A percentile compares a stretch with the other conserved stretches of the same genome.
phyloP scores from a whole-genome alignment of 2,329 filamentous ascomycete species.

The Botrytis paeoniae region DNA sequence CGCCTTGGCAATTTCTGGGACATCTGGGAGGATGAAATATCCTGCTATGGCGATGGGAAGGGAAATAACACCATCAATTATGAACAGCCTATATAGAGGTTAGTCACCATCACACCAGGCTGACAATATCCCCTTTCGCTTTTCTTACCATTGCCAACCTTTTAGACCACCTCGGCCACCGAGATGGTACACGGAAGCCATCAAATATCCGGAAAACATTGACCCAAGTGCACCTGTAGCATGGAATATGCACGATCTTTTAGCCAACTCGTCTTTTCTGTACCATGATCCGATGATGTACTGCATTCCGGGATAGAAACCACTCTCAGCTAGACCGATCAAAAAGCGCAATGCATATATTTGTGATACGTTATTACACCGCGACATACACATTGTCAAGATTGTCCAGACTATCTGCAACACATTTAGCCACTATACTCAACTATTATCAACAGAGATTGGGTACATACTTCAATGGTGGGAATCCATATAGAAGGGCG shows the following conservation, averaged over 20 bases:
- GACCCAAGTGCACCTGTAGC: slow-evolving; percentile 53
- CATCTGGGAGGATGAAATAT: slow-evolving; percentile 37
- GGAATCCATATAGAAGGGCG: slow-evolving; percentile 19
- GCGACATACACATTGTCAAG: slow-evolving; percentile 15
- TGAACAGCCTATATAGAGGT: slow-evolving; percentile 39
- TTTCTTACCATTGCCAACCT: slow-evolving; percentile 39
- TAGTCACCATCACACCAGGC: background rate
- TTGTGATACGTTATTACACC: slow-evolving; percentile 31
- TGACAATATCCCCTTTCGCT: background rate
- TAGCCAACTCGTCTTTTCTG: slow-evolving; percentile 37
- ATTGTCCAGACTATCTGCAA: slow-evolving; percentile 16
- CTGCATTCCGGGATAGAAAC: slow-evolving; percentile 50
- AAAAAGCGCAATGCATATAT: slow-evolving; percentile 42
- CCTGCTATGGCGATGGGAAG: slow-evolving; percentile 36
- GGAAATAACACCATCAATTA: slow-evolving; percentile 41
- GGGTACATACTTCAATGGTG: slow-evolving; percentile 4
- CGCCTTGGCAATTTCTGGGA: slow-evolving; percentile 35
- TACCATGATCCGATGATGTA: slow-evolving; percentile 60
- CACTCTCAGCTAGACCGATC: slow-evolving; percentile 50
- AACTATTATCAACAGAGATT: no score
- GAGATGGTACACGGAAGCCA: slow-evolving; percentile 44
- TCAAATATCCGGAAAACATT: slow-evolving; percentile 46
- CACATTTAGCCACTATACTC: background rate
- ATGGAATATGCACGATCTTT: slow-evolving; percentile 56
- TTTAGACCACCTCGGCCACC: slow-evolving; percentile 39